Evolutionary conservation across 257 asterid species (phyloP).

Genomic region (Phtheirospermum japonicum): DNA sequence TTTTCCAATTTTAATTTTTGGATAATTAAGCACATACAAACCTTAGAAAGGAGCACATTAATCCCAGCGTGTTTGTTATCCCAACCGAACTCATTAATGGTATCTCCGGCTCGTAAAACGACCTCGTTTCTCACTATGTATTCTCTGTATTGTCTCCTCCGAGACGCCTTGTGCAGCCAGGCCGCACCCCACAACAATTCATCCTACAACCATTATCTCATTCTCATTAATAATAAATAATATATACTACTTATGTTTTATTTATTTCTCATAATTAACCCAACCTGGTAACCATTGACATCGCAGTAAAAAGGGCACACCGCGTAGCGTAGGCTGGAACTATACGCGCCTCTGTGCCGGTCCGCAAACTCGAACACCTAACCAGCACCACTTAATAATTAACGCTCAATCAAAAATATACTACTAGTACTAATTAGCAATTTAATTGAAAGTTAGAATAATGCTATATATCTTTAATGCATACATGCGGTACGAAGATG

Average conservation of each 20-base stretch:
- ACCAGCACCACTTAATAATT: too few species aligned
- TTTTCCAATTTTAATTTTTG: too few species aligned
- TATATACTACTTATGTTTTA: too few species aligned
- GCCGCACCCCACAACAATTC: constrained; percentile 93
- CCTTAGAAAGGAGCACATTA: constrained; percentile 87
- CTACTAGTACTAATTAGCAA: too few species aligned
- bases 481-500: too few species aligned
- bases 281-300: constrained; percentile 83
- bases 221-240: too few species aligned
- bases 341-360: constrained; percentile 83
- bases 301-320: constrained; percentile 95
- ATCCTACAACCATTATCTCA: too few species aligned
- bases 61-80: constrained; percentile 94
- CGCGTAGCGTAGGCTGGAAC: constrained; percentile 62
- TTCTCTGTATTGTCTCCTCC: constrained; percentile 62
- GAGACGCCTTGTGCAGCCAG: constrained; percentile 91
- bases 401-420: too few species aligned
- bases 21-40: constrained; percentile 16
- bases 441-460: too few species aligned
- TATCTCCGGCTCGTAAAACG: constrained; percentile 75
- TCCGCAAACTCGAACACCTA: constrained; percentile 90
- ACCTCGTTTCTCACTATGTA: constrained; percentile 79
- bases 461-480: too few species aligned
- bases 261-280: too few species aligned
- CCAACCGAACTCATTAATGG: constrained; percentile 93